These are phyloP conservation scores for Trichoderma guizhouense DNA, from an alignment of 2,329 filamentous ascomycete species.

Conservation along the genomic window DNA sequence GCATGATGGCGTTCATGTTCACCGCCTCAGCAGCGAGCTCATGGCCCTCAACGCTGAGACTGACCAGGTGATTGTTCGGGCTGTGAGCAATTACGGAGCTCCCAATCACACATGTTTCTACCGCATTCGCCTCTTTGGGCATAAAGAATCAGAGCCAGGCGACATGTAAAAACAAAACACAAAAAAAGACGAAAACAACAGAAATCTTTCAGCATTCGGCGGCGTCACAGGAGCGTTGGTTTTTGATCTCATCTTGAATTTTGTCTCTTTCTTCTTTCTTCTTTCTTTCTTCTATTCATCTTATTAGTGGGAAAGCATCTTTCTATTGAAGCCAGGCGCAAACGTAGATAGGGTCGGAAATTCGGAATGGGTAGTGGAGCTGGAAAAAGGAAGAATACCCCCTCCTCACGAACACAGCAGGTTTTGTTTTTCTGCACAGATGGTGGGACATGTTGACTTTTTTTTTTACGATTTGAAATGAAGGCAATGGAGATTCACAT, in stretches of 20 bases:
- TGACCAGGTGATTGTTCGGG: conserved; percentile 52
- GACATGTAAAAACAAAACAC: background rate
- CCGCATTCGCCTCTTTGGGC: conserved; percentile 56
- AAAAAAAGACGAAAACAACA: background rate
- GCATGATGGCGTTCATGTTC: conserved; percentile 49
- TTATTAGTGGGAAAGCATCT: background rate
- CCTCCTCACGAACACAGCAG: background rate
- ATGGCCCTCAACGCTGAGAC: conserved; percentile 46
- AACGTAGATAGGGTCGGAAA: conserved; percentile 3
- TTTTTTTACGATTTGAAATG: conserved; percentile 11
- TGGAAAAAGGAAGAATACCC: background rate
- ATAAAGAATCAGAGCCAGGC: conserved; percentile 25
- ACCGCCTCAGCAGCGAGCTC: conserved; percentile 51
- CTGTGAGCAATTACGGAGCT: conserved; percentile 57
- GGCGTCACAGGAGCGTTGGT: conserved; percentile 8
- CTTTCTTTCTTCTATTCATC: background rate
- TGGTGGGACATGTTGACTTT: background rate
- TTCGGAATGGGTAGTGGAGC: background rate
- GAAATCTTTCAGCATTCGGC: background rate
- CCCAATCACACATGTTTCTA: conserved; percentile 64
- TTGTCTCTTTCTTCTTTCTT: background rate
- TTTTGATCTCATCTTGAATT: conserved; percentile 12
- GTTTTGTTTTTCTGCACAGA: background rate
- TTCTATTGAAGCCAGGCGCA: conserved; percentile 6
- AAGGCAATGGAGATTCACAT: background rate